Evolutionary conservation across 805 yeast species (phyloP).

Genomic region (Candida vaughaniae): DNA sequence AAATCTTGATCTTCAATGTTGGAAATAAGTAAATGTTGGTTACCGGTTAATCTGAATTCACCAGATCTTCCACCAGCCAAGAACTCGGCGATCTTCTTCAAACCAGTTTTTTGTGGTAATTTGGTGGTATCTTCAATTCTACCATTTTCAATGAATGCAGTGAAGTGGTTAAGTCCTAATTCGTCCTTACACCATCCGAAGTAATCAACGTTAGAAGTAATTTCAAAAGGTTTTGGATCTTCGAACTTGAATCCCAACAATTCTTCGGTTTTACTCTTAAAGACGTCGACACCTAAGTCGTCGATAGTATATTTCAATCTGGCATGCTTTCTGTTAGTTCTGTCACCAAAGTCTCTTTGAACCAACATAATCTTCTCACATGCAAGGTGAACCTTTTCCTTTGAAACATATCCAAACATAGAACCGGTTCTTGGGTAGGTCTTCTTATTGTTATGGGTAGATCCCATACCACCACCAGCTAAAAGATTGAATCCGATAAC

Average conservation of each 20-base stretch:
- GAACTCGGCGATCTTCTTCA: conserved; percentile 71
- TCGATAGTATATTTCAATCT: conserved; percentile 96
- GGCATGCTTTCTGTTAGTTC: conserved; percentile 95
- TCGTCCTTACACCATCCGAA: conserved; percentile 95
- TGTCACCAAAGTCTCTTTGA: conserved; percentile 93
- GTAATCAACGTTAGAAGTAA: conserved; percentile 83
- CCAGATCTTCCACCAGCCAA: conserved; percentile 59
- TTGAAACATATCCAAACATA: conserved; percentile 69
- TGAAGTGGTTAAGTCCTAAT: conserved; percentile 80
- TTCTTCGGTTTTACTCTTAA: conserved; percentile 79
- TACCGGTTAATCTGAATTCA: conserved; percentile 91
- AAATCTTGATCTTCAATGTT: conserved; percentile 70
- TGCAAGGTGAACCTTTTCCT: conserved; percentile 68
- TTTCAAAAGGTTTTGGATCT: conserved; percentile 68
- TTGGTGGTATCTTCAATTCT: conserved; percentile 92
- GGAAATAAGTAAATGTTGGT: conserved; percentile 84
- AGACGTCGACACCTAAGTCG: conserved; percentile 85
- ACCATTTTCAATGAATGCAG: conserved; percentile 94
- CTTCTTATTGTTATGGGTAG: conserved; percentile 94
- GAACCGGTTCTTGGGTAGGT: conserved; percentile 96
- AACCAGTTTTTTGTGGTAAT: conserved; percentile 85
- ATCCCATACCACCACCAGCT: conserved; percentile 99
- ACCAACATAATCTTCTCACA: conserved; percentile 92
- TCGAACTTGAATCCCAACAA: conserved; percentile 74
- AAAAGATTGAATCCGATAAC: conserved; percentile 81